Conservation (phyloP, 2,329 filamentous ascomycete genomes). For the Pseudogymnoascus destructans region DNA sequence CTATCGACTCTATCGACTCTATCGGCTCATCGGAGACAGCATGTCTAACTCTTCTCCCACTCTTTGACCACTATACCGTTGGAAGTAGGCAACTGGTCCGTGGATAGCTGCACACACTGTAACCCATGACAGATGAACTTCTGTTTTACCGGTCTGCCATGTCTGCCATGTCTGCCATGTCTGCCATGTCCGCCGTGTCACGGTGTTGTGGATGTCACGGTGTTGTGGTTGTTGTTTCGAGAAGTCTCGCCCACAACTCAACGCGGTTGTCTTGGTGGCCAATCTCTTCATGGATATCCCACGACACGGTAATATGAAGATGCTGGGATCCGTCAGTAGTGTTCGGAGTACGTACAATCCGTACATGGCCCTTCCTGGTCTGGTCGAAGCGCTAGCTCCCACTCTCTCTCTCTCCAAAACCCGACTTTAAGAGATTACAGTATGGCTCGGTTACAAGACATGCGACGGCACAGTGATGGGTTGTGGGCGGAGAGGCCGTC, state of each 20-base stretch:
- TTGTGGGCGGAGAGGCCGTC: neutral
- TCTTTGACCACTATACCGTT: neutral
- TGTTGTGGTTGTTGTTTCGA: conserved; percentile 4
- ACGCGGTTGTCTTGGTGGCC: conserved; percentile 2
- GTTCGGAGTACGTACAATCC: neutral
- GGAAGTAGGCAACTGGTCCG: conserved; percentile 2
- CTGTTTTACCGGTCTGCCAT: neutral
- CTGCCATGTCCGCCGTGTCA: too few relatives aligned
- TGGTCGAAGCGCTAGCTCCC: neutral
- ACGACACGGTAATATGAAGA: conserved; percentile 6
- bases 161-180: neutral
- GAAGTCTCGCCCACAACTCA: conserved; percentile 1
- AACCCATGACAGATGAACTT: neutral
- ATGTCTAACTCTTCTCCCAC: neutral
- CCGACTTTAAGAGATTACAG: neutral
- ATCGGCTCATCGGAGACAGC: conserved; percentile 1
- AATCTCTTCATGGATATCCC: conserved; percentile 4
- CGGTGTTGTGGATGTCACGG: neutral
- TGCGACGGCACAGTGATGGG: neutral
- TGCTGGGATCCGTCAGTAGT: neutral
- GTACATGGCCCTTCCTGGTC: conserved; percentile 1
- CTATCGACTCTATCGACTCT: conserved; percentile 4
- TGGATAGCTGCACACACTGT: neutral
- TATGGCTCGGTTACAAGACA: neutral
- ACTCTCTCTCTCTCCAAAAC: neutral